A percentile compares a stretch with the other conserved stretches of the same genome.
phyloP scores from a whole-genome alignment of 2,329 filamentous ascomycete genomes.

The Aureobasidium sp. region DNA sequence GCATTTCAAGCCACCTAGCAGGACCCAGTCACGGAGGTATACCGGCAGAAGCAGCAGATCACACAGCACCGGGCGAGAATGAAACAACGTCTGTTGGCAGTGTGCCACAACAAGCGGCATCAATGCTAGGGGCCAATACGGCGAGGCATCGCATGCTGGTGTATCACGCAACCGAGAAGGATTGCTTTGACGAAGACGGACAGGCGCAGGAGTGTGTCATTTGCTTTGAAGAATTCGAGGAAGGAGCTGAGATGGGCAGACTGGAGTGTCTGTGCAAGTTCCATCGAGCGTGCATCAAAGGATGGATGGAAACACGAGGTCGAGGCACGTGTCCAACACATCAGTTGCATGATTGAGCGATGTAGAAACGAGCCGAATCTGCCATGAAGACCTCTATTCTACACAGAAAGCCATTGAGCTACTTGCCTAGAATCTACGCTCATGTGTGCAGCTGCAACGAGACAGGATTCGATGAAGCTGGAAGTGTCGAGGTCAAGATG shows the following conservation, averaged over 20 bases:
- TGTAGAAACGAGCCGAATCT: not conserved
- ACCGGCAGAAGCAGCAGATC: not conserved
- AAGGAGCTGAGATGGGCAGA: slow-evolving; percentile 50
- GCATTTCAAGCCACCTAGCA: slow-evolving; percentile 23
- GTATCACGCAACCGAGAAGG: slow-evolving; percentile 55
- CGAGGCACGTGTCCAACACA: slow-evolving; percentile 53
- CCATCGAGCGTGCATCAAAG: slow-evolving; percentile 51
- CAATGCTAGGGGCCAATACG: slow-evolving; percentile 8
- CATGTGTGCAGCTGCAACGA: not conserved
- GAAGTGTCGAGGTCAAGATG: not conserved
- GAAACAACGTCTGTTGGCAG: not conserved
- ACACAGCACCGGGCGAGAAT: not conserved
- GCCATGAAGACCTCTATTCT: not conserved
- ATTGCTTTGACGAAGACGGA: slow-evolving; percentile 49
- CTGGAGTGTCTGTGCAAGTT: slow-evolving; percentile 59
- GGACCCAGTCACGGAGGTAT: slow-evolving; percentile 11
- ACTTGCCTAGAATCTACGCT: not conserved
- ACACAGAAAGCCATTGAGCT: not conserved
- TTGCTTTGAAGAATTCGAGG: slow-evolving; percentile 57
- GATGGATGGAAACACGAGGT: slow-evolving; percentile 52
- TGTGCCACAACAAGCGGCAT: not conserved
- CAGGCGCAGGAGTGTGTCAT: slow-evolving; percentile 52
- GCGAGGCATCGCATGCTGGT: slow-evolving; percentile 37
- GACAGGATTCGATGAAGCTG: not conserved
- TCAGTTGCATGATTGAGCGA: slow-evolving; percentile 34